Conservation (phyloP, 2,329 filamentous ascomycete genomes). For the Gaeumannomyces sp. region DNA sequence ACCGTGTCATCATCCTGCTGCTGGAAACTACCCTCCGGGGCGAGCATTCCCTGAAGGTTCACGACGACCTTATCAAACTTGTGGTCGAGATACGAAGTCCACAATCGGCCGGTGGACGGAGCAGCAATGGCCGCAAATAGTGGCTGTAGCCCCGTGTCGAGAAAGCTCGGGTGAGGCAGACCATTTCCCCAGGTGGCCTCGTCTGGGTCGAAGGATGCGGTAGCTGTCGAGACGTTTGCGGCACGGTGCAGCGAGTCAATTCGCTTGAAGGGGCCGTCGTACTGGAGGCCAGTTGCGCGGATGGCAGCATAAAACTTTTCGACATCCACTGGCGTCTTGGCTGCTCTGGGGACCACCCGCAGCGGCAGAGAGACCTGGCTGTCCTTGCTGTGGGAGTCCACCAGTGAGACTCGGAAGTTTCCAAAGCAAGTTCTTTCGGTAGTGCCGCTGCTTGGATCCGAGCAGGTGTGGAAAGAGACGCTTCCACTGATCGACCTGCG, state of each 20-base stretch:
- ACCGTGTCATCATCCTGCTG: neutral
- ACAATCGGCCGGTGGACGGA: conserved; percentile 5
- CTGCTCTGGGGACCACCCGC: neutral
- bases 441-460: neutral
- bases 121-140: conserved; percentile 7
- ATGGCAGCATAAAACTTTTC: conserved; percentile 1
- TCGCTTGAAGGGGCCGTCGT: conserved; percentile 1
- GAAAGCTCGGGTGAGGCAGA: conserved; percentile 3
- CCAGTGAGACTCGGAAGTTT: neutral
- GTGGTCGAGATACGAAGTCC: conserved; percentile 7
- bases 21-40: neutral
- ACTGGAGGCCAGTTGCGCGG: neutral
- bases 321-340: conserved; percentile 1
- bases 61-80: neutral
- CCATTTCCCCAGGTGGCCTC: neutral
- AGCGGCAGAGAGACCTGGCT: neutral
- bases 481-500: neutral
- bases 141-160: conserved; percentile 8
- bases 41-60: neutral
- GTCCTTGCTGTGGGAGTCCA: no score
- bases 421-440: conserved; percentile 1
- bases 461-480: neutral
- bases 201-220: conserved; percentile 4
- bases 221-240: conserved; percentile 7
- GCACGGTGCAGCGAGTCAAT: conserved; percentile 4